Conservation (phyloP, 2,329 filamentous ascomycete species). For the Ilyonectria sp. region DNA sequence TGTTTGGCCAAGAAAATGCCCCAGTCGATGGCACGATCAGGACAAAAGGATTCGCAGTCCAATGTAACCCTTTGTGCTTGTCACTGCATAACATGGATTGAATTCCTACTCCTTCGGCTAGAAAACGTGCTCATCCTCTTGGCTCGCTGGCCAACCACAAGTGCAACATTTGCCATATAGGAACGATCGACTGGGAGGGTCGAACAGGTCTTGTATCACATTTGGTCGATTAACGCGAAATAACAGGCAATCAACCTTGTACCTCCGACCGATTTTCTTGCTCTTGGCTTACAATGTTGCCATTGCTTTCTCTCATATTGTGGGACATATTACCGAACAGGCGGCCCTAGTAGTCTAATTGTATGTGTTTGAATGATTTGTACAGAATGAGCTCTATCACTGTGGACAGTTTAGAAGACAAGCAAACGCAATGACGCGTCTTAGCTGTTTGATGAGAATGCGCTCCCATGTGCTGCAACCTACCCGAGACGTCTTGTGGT, state of each 20-base stretch:
- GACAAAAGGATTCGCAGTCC: background rate
- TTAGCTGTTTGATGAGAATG: too few species aligned
- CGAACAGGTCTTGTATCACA: background rate
- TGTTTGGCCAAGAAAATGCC: background rate
- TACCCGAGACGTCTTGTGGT: too few species aligned
- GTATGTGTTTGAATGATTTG: background rate
- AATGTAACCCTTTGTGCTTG: background rate
- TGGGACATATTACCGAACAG: background rate
- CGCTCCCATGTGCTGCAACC: background rate
- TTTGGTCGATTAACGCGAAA: background rate
- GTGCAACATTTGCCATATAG: background rate
- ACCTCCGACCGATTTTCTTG: background rate
- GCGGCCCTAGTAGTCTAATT: background rate
- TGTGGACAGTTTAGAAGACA: too few species aligned
- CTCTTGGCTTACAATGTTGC: background rate
- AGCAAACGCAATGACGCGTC: too few species aligned
- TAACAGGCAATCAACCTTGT: background rate
- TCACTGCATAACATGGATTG: constrained; percentile 9
- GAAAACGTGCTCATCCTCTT: background rate
- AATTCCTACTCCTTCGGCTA: constrained; percentile 1
- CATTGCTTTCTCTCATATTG: background rate
- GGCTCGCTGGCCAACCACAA: background rate
- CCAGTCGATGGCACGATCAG: constrained; percentile 10
- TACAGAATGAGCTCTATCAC: background rate
- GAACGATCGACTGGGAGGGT: background rate